Conservation (phyloP, 2,329 filamentous ascomycete species). For the Fusarium sp. region DNA sequence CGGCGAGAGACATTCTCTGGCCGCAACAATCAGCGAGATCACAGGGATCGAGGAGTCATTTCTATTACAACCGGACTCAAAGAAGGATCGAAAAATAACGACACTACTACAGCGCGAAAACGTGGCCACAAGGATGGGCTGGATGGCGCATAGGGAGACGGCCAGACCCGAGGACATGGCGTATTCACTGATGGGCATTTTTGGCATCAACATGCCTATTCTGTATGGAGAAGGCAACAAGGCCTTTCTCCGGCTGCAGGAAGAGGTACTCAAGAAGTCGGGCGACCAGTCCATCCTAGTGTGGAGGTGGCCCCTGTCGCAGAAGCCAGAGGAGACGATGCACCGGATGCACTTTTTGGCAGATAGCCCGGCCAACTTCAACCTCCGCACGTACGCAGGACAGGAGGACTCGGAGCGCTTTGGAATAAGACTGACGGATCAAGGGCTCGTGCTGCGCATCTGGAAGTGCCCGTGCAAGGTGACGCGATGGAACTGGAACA, state of each 20-base stretch:
- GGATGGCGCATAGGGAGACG: conserved; percentile 49
- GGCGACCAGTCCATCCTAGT: conserved; percentile 53
- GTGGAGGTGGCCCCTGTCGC: conserved; percentile 39
- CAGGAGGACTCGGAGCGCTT: conserved; percentile 41
- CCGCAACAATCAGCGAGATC: conserved; percentile 36
- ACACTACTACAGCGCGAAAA: conserved; percentile 40
- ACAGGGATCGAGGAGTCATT: conserved; percentile 41
- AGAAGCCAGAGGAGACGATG: conserved; percentile 19
- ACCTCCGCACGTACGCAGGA: conserved; percentile 41
- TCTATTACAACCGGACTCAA: conserved; percentile 29
- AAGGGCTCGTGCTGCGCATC: conserved; percentile 41
- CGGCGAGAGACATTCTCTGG: conserved; percentile 34
- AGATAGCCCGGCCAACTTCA: conserved; percentile 42
- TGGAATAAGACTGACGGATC: conserved; percentile 37
- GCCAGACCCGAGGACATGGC: conserved; percentile 48
- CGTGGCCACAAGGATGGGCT: conserved; percentile 50
- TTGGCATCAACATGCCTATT: conserved; percentile 51
- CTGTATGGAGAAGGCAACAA: conserved; percentile 51
- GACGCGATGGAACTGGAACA: conserved; percentile 36
- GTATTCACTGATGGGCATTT: conserved; percentile 52
- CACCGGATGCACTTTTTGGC: conserved; percentile 42
- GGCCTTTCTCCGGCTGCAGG: conserved; percentile 50
- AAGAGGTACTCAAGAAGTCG: conserved; percentile 49
- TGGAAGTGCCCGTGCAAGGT: conserved; percentile 44
- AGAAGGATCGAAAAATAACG: conserved; percentile 33